Evolutionary conservation across 345 rosid species (phyloP), one percentile per base, ranked within the genome.

Genomic region (Populus alba): DNA sequence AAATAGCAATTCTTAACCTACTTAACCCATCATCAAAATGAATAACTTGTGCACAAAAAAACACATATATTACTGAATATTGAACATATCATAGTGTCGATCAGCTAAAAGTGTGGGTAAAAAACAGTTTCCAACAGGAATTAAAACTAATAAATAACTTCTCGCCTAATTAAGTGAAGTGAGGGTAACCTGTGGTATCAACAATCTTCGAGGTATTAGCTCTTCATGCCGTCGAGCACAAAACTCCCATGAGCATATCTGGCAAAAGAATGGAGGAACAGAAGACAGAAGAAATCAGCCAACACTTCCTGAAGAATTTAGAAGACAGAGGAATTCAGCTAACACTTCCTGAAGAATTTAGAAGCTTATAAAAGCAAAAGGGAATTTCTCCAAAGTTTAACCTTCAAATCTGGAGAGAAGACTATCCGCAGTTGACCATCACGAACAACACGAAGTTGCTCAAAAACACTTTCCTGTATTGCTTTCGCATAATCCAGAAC

Each of bases 211-310:
- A 53, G 99, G 99, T 70, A 96, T 94, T 55, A 96, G 98, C 87
- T 94, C 99, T 83, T 96, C 99, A 65, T 94, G 99, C 63, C 93
- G 94, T 79, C 98, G 90, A 73, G 99, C 98, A 86, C 99, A 96
- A 88, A 96, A 96, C 71, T 94, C 99, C 99, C 99, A 96, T 33
- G 95, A 92, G 81, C 92, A 91, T 81, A 96, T 96, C 99, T 96
- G 87, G 68, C 8, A 17, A 69, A 76, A 74, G 13, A 20, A 62
- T 57, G 20, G 47, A 80, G 23, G 53, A 69, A 72, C 79, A 53
- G 53, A 33, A 74, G 25, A 78, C 10, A 35, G 47, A 53, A 63
- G 23, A 53, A 33, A 13, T 67, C 62, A 43, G 53, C 73, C 39
- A 71, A 73, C 12, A 38, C 53, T 13, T 23, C 67, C 43, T 18